These are phyloP conservation scores for Sicyos baderoa DNA, from an alignment of 306 rosid genomes.

Conservation along the genomic window DNA sequence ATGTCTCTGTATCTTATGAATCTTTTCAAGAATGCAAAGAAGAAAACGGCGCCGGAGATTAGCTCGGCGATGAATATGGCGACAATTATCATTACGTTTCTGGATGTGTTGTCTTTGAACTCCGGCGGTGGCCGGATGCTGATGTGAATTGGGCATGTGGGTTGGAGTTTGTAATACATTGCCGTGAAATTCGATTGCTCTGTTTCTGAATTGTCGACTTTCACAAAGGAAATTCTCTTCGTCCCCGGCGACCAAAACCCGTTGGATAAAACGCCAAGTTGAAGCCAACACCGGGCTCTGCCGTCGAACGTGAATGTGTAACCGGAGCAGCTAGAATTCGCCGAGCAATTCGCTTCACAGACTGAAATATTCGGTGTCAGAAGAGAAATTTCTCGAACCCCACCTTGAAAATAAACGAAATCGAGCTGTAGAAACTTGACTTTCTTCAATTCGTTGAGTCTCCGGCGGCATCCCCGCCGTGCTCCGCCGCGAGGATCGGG, in stretches of 20 bases:
- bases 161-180: constrained; percentile 51
- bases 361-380: constrained; percentile 26
- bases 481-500: constrained; percentile 12
- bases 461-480: constrained; percentile 41
- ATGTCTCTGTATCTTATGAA: constrained; percentile 80
- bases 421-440: constrained; percentile 47
- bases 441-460: constrained; percentile 17
- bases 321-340: constrained; percentile 32
- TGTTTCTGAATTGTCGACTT: constrained; percentile 39
- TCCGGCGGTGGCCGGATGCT: constrained; percentile 58
- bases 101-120: constrained; percentile 46
- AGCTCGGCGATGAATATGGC: constrained; percentile 65
- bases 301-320: constrained; percentile 62
- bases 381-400: neutral
- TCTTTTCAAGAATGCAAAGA: constrained; percentile 73
- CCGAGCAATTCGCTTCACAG: constrained; percentile 42
- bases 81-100: constrained; percentile 60
- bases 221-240: constrained; percentile 44
- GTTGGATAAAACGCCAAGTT: constrained; percentile 26
- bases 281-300: constrained; percentile 31
- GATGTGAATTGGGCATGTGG: constrained; percentile 64
- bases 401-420: constrained; percentile 52
- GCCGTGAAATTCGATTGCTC: constrained; percentile 50
- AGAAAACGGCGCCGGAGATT: constrained; percentile 59
- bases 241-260: constrained; percentile 82